Conservation (phyloP, 352 stramenopile species). For the Phytopythium ostracodes region DNA sequence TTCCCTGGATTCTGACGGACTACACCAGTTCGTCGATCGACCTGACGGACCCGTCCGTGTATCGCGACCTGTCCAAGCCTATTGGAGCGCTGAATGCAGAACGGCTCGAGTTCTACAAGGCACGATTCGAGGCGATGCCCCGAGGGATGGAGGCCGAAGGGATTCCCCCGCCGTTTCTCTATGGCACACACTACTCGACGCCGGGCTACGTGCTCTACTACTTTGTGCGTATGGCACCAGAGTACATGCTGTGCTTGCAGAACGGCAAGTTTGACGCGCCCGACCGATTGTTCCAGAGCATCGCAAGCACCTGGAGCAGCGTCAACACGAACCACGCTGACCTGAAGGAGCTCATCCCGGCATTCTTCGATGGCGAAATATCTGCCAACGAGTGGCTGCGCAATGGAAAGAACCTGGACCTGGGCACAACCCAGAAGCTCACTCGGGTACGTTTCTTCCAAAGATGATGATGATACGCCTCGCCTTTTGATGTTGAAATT, state of each 20-base stretch:
- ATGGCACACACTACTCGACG: constrained; percentile 93
- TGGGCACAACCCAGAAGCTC: constrained; percentile 91
- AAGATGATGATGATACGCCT: no score
- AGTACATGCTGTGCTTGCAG: constrained; percentile 96
- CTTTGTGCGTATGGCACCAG: constrained; percentile 95
- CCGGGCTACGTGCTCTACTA: constrained; percentile 98
- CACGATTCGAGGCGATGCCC: constrained; percentile 90
- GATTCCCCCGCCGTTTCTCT: constrained; percentile 93
- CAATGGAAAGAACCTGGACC: constrained; percentile 95
- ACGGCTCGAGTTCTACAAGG: constrained; percentile 85
- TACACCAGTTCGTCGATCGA: constrained; percentile 86
- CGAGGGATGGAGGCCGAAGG: constrained; percentile 76
- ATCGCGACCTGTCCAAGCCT: constrained; percentile 94
- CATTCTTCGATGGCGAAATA: constrained; percentile 95
- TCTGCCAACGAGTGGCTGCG: constrained; percentile 88
- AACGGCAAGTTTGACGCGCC: constrained; percentile 98
- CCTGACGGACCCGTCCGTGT: constrained; percentile 77
- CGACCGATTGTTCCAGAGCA: constrained; percentile 96
- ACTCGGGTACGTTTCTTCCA: constrained; percentile 33
- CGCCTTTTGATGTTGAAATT: neutral
- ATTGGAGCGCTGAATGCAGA: constrained; percentile 92
- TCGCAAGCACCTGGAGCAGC: constrained; percentile 91
- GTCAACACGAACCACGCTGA: constrained; percentile 89
- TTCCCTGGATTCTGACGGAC: constrained; percentile 95
- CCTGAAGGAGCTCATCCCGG: constrained; percentile 98